These are phyloP conservation scores for Beauveria sp. DNA, from an alignment of 2,329 filamentous ascomycete genomes.

Conservation along the genomic window DNA sequence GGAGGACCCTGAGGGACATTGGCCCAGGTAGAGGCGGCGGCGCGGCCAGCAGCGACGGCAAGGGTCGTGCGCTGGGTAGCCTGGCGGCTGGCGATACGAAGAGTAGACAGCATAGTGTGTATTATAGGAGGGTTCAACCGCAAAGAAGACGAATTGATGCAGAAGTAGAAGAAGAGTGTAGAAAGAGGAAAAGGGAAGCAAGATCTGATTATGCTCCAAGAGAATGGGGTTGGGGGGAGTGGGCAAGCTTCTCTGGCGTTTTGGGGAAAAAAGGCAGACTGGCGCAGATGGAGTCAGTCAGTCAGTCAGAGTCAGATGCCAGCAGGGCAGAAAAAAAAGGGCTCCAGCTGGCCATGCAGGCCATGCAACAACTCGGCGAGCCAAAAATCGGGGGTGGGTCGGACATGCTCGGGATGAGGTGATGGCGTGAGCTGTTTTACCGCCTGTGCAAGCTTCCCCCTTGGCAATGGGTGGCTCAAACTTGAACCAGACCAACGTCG, in stretches of 20 bases:
- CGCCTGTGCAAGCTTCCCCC: background rate
- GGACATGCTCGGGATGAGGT: constrained; percentile 6
- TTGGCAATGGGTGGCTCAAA: background rate
- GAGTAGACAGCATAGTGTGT: constrained; percentile 48
- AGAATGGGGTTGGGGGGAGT: background rate
- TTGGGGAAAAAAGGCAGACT: background rate
- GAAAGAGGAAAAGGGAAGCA: background rate
- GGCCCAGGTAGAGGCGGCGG: constrained; percentile 76
- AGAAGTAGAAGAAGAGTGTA: background rate
- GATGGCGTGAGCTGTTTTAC: constrained; percentile 10
- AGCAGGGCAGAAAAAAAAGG: background rate
- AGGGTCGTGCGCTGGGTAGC: constrained; percentile 34
- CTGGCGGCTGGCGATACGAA: constrained; percentile 46
- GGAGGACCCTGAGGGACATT: constrained; percentile 90
- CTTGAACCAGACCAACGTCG: background rate
- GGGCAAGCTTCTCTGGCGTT: constrained; percentile 3
- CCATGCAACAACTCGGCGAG: background rate
- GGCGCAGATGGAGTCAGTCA: background rate
- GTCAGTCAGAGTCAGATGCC: constrained; percentile 1
- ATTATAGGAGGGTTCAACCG: background rate
- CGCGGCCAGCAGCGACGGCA: constrained; percentile 36
- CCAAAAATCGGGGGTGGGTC: constrained; percentile 12
- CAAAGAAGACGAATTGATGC: constrained; percentile 9
- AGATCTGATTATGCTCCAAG: background rate
- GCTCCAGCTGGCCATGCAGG: background rate